Conservation (phyloP, 257 asterid species). For the Petunia secreta region DNA sequence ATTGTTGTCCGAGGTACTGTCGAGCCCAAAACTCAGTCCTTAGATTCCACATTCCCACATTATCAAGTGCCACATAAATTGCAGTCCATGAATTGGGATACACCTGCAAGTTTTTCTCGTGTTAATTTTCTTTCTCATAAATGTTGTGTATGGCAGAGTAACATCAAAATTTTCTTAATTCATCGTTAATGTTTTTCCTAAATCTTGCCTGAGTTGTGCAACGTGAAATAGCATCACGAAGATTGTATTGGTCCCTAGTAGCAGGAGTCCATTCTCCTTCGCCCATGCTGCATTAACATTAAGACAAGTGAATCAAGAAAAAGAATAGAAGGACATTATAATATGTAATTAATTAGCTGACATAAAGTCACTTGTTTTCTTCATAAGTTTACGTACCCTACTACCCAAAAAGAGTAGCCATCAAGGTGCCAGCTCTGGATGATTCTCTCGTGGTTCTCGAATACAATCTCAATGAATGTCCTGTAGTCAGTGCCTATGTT, state of each 20-base stretch:
- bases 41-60: constrained; percentile 82
- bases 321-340: not conserved
- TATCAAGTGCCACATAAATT: constrained; percentile 62
- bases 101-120: constrained; percentile 41
- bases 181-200: too few relatives aligned
- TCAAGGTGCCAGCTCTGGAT: constrained; percentile 78
- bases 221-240: constrained; percentile 68
- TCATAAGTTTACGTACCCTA: constrained; percentile 60
- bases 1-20: constrained; percentile 69
- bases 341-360: not conserved
- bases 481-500: constrained; percentile 61
- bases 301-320: not conserved
- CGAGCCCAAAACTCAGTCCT: constrained; percentile 81
- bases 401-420: constrained; percentile 88
- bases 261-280: constrained; percentile 66
- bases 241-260: constrained; percentile 61
- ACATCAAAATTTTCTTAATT: not conserved
- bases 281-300: constrained; percentile 55
- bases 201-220: constrained; percentile 58
- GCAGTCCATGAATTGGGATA: constrained; percentile 79
- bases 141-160: not conserved
- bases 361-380: not conserved
- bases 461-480: constrained; percentile 68
- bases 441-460: constrained; percentile 69
- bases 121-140: not conserved